phyloP scores from a whole-genome alignment of 805 yeast genomes.

The Monosporozyma aerobia region DNA sequence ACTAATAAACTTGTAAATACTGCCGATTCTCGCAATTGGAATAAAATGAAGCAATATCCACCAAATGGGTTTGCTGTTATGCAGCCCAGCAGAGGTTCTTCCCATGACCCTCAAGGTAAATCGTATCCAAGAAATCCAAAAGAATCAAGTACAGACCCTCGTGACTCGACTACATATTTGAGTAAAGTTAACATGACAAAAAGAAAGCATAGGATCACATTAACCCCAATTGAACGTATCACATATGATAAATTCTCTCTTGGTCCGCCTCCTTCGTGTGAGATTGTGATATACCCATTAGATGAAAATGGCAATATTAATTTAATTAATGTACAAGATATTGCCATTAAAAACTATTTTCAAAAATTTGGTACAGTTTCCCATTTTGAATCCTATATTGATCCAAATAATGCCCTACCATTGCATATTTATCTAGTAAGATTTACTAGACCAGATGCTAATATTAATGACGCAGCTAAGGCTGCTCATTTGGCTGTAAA shows the following conservation, averaged over 20 bases:
- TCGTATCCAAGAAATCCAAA: constrained; percentile 11
- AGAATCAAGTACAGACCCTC: constrained; percentile 20
- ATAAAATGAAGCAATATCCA: constrained; percentile 12
- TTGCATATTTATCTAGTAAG: constrained; percentile 59
- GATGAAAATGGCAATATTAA: constrained; percentile 4
- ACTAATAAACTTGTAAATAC: constrained; percentile 14
- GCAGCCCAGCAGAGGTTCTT: neutral
- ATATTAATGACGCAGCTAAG: constrained; percentile 39
- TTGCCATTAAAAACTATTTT: constrained; percentile 40
- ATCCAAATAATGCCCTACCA: constrained; percentile 71
- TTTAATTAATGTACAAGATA: constrained; percentile 10
- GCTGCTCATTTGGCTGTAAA: constrained; percentile 39
- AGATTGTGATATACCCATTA: constrained; percentile 57
- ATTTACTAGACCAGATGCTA: constrained; percentile 48
- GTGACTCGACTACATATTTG: constrained; percentile 5
- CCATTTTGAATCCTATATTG: constrained; percentile 50
- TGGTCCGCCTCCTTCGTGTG: constrained; percentile 65
- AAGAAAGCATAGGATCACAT: constrained; percentile 12
- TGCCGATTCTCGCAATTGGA: constrained; percentile 22
- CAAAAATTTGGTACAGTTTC: constrained; percentile 54
- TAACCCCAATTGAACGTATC: constrained; percentile 21
- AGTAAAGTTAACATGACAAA: constrained; percentile 2
- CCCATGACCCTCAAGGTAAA: constrained; percentile 8
- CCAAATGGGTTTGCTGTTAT: constrained; percentile 16
- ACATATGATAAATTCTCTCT: constrained; percentile 62